Evolutionary conservation across 768 basidiomycete genomes (phyloP).

Genomic region (Boletus insuetus): DNA sequence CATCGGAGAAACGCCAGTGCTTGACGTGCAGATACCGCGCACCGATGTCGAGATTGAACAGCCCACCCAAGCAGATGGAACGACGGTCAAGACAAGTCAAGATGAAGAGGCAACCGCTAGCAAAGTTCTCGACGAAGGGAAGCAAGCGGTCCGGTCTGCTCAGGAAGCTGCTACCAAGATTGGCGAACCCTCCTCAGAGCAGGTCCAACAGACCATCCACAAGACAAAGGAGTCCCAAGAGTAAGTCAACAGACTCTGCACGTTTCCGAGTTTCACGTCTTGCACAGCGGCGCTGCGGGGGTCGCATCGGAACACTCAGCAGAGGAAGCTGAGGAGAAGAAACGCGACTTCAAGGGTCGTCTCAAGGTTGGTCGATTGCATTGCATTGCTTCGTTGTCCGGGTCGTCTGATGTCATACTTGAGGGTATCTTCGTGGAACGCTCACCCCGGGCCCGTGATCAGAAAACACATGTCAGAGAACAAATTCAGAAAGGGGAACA

Average conservation of each 20-base stretch:
- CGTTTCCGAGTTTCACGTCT: neutral
- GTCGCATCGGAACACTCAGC: neutral
- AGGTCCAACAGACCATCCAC: conserved; percentile 1
- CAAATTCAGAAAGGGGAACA: conserved; percentile 57
- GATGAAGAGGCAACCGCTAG: conserved; percentile 33
- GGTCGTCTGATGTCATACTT: neutral
- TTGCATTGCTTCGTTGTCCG: neutral
- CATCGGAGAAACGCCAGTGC: conserved; percentile 45
- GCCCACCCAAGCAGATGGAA: conserved; percentile 48
- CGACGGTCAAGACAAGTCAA: conserved; percentile 31
- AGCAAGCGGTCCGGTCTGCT: conserved; percentile 10
- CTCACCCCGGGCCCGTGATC: conserved; percentile 67
- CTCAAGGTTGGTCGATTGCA: conserved; percentile 25
- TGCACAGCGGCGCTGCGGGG: conserved; percentile 26
- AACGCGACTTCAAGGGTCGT: conserved; percentile 30
- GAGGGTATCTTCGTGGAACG: conserved; percentile 50
- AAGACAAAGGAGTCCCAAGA: conserved; percentile 2
- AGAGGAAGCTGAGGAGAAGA: conserved; percentile 36
- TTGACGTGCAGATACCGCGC: conserved; percentile 46
- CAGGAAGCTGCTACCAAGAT: conserved; percentile 5
- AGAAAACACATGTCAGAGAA: conserved; percentile 55
- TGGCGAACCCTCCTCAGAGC: conserved; percentile 10
- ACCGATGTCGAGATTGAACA: conserved; percentile 43
- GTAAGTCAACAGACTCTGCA: conserved; percentile 8
- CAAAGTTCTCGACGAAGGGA: conserved; percentile 21